A percentile compares a stretch with the other conserved stretches of the same genome.
Evolutionary conservation across 768 basidiomycete species (phyloP).

Genomic region (Macrolepiota albuminosa): DNA sequence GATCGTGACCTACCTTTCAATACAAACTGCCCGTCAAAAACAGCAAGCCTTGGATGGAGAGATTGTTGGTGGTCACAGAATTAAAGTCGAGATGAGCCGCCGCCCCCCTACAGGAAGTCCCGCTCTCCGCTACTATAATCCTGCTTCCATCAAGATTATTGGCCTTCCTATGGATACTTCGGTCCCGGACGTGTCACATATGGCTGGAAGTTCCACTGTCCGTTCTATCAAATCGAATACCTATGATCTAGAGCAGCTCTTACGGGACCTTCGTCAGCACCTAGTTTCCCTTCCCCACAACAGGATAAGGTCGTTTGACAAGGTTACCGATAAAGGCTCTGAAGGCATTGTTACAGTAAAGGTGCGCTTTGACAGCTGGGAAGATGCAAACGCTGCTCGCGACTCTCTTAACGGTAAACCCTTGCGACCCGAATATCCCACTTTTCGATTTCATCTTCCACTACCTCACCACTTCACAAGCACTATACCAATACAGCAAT

Average conservation of each 20-base stretch:
- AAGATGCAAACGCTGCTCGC: slow-evolving; percentile 37
- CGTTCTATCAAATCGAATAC: slow-evolving; percentile 20
- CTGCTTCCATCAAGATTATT: slow-evolving; percentile 36
- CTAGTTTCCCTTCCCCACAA: slow-evolving; percentile 17
- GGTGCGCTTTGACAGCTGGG: slow-evolving; percentile 45
- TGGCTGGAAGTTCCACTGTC: slow-evolving; percentile 25
- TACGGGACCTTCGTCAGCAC: slow-evolving; percentile 20
- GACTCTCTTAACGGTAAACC: slow-evolving; percentile 28
- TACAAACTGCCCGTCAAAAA: slow-evolving; percentile 28
- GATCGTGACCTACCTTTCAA: slow-evolving; percentile 36
- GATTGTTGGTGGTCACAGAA: slow-evolving; percentile 33
- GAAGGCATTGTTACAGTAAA: slow-evolving; percentile 31
- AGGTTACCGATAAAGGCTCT: slow-evolving; percentile 14
- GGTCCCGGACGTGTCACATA: slow-evolving; percentile 20
- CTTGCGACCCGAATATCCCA: slow-evolving; percentile 24
- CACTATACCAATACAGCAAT: slow-evolving; percentile 42
- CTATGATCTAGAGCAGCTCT: slow-evolving; percentile 16
- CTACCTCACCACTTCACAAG: slow-evolving; percentile 48
- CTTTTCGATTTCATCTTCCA: slow-evolving; percentile 37
- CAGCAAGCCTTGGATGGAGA: slow-evolving; percentile 31
- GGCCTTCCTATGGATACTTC: slow-evolving; percentile 30
- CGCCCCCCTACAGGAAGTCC: slow-evolving; percentile 26
- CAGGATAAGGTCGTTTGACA: slow-evolving; percentile 22
- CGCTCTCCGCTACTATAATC: slow-evolving; percentile 19
- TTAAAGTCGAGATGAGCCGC: slow-evolving; percentile 42